Evolutionary conservation across 2,329 filamentous ascomycete species (phyloP).

Genomic region (Zasmidium cellare): DNA sequence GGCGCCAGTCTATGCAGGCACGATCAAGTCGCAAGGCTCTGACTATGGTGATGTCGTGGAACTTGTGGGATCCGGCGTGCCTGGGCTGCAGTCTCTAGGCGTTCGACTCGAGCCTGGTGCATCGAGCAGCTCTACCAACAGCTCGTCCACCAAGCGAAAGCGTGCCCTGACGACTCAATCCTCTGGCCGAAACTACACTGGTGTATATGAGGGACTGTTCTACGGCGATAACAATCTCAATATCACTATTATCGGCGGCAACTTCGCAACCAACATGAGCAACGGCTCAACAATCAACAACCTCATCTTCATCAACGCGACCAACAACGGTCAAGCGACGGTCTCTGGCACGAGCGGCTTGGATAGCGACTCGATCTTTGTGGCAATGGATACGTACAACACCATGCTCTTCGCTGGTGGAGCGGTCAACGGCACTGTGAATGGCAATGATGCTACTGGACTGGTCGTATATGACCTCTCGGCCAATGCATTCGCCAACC

Average conservation of each 20-base stretch:
- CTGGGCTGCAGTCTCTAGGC: slow-evolving; percentile 50
- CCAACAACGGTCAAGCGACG: slow-evolving; percentile 52
- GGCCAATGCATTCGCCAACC: slow-evolving; percentile 59
- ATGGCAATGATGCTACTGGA: slow-evolving; percentile 65
- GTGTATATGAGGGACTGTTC: slow-evolving; percentile 77
- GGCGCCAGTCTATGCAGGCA: slow-evolving; percentile 77
- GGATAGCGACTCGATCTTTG: slow-evolving; percentile 71
- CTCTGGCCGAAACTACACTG: slow-evolving; percentile 53
- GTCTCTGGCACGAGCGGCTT: slow-evolving; percentile 64
- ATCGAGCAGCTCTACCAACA: slow-evolving; percentile 12
- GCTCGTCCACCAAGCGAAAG: slow-evolving; percentile 36
- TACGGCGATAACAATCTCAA: slow-evolving; percentile 71
- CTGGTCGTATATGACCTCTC: slow-evolving; percentile 78
- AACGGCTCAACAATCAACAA: slow-evolving; percentile 76
- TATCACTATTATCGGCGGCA: slow-evolving; percentile 83
- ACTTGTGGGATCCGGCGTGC: slow-evolving; percentile 51
- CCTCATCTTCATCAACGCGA: slow-evolving; percentile 76
- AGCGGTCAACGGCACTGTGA: slow-evolving; percentile 69
- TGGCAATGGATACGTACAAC: slow-evolving; percentile 66
- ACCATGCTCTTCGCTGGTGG: slow-evolving; percentile 81
- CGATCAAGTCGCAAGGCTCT: slow-evolving; percentile 72
- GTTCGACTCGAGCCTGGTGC: slow-evolving; percentile 51
- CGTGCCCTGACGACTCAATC: slow-evolving; percentile 37
- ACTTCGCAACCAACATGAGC: slow-evolving; percentile 71
- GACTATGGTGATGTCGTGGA: slow-evolving; percentile 71